Evolutionary conservation across 306 rosid species (phyloP), one percentile per base, ranked within the genome.

Genomic region (Trifolium repens): DNA sequence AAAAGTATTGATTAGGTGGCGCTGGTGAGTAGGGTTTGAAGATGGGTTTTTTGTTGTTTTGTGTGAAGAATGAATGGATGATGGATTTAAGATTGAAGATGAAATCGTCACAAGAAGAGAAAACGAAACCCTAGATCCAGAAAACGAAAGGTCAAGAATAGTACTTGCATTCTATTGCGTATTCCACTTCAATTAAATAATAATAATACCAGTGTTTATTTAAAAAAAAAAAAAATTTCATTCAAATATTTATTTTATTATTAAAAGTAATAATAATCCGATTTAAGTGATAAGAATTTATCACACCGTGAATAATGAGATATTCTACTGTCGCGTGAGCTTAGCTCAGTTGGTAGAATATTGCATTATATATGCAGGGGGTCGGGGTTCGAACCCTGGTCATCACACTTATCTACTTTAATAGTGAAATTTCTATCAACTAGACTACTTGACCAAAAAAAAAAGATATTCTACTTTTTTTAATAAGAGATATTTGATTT

Each of bases 71-170:
- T 66, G 82, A 80, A 32, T 32, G 44, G 81, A 76, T 43, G 27
- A 55, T 55, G 61, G 22, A 67, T 24, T 47, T 34, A 80, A 76
- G 68, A 58, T 81, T 77, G 15, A 59, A 24, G 83, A 72, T 63
- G 72, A 22, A 81, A 81, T 82, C 84, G 88, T 82, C 85, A 79
- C 61, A 9, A 22, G 57, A n/a, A 50, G 57, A 50, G 78, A 81
- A 81, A 69, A 81, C 61, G 85, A 91, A 96, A 89, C 98, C 99
- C 99, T 94, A 94, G 96, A 94, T 92, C 97, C 96, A 85, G 98
- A 90, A 88, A 84, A 88, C 89, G 87, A 84, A 86, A 88, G 91
- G 92, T 94, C 97, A 85, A 87, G 85, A 94, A 79, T 72, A 64
- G 83, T 87, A 78, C 84, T 44, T 84, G 72, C 81, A 24, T 73